These are phyloP conservation scores for Chaetomium strumarium DNA, from an alignment of 2,329 filamentous ascomycete species.

Conservation along the genomic window DNA sequence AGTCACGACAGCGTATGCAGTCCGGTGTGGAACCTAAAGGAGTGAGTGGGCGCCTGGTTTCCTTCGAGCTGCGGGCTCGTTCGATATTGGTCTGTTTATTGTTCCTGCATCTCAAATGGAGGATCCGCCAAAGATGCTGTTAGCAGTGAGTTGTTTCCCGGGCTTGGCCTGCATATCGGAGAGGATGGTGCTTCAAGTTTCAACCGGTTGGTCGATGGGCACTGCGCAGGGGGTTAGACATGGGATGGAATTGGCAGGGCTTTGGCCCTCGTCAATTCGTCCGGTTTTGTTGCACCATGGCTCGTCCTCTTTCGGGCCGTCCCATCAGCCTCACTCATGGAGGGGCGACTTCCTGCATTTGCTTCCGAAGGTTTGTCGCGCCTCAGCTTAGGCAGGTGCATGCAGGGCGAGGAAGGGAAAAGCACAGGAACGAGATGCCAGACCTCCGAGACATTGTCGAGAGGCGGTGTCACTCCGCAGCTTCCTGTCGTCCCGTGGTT, in stretches of 20 bases:
- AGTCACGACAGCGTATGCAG: too few relatives aligned
- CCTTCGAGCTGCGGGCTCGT: neutral
- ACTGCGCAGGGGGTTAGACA: neutral
- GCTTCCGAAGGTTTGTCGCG: neutral
- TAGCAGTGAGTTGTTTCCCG: constrained; percentile 7
- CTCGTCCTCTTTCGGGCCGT: constrained; percentile 1
- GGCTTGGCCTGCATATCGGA: constrained; percentile 4
- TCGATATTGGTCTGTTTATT: neutral
- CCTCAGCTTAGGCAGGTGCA: neutral
- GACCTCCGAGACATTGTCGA: constrained; percentile 7
- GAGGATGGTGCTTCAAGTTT: neutral
- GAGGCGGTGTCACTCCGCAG: neutral
- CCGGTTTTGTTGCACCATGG: neutral
- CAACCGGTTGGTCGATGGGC: neutral
- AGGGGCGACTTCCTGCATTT: too few relatives aligned
- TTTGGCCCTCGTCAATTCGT: neutral
- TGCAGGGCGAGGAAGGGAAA: neutral
- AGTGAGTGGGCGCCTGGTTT: too few relatives aligned
- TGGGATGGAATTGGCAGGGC: neutral
- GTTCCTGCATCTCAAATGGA: constrained; percentile 7
- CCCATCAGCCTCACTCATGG: neutral
- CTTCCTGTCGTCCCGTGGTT: neutral
- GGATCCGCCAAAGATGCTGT: neutral
- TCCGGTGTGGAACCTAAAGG: too few relatives aligned
- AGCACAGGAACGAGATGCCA: neutral